phyloP scores from a whole-genome alignment of 208 protist species.

The Acanthamoeba castellanii region DNA sequence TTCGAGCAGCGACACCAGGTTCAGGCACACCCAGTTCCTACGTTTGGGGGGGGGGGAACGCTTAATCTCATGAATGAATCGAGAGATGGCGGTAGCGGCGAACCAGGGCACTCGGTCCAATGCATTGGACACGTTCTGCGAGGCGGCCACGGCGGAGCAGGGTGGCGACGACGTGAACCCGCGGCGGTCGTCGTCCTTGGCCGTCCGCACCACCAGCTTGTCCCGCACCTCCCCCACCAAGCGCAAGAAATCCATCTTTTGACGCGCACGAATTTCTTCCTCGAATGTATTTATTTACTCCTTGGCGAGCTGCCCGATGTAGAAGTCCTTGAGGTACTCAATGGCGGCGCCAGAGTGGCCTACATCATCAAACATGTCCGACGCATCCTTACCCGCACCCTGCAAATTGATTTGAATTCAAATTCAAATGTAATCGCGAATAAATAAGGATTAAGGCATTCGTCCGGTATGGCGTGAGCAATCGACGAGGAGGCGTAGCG shows the following conservation, averaged over 20 bases:
- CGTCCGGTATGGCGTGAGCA: background rate
- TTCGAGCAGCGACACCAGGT: background rate
- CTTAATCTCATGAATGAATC: background rate
- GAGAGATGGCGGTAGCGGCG: too few relatives aligned
- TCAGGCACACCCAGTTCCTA: constrained; percentile 3
- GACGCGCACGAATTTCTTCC: background rate
- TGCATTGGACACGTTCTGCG: background rate
- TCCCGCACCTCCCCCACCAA: background rate
- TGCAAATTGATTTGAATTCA: background rate
- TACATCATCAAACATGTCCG: constrained; percentile 61
- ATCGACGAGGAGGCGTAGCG: background rate
- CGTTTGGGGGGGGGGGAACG: background rate
- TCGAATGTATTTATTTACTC: background rate
- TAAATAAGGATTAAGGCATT: too few relatives aligned
- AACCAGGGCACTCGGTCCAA: background rate
- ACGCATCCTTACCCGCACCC: constrained; percentile 20
- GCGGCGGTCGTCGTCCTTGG: background rate
- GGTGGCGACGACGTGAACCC: background rate
- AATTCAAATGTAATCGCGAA: background rate
- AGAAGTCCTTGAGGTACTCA: constrained; percentile 6
- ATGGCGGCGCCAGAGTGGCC: constrained; percentile 40
- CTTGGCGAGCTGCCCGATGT: constrained; percentile 19
- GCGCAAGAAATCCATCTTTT: background rate
- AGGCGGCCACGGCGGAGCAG: background rate
- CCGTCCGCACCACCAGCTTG: constrained; percentile 8